Evolutionary conservation across 768 basidiomycete species (phyloP).

Genomic region (Phlebiopsis gigantea): DNA sequence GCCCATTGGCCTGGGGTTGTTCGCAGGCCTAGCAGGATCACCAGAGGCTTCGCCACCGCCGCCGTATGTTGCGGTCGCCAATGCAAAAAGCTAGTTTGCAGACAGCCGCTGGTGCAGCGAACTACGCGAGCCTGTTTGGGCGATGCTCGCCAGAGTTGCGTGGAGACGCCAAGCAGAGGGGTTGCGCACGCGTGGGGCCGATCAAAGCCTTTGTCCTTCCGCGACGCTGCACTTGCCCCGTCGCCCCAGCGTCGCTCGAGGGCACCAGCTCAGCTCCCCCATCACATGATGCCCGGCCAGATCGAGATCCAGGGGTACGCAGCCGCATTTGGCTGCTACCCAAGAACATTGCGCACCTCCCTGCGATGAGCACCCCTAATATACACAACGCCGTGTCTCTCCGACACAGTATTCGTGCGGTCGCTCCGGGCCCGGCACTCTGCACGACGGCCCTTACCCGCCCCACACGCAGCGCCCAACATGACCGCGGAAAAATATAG

Average conservation of each 20-base stretch:
- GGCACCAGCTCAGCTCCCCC: background rate
- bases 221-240: background rate
- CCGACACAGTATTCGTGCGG: background rate
- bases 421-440: too few relatives aligned
- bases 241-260: background rate
- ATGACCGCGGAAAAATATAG: too few relatives aligned
- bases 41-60: background rate
- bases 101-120: background rate
- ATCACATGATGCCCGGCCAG: background rate
- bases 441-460: too few relatives aligned
- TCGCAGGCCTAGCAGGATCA: conserved; percentile 6
- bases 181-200: background rate
- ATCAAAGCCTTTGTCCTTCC: background rate
- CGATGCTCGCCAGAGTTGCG: background rate
- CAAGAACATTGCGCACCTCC: background rate
- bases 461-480: too few relatives aligned
- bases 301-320: background rate
- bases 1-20: conserved; percentile 14
- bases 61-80: background rate
- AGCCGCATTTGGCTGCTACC: background rate
- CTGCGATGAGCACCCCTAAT: too few relatives aligned
- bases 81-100: conserved; percentile 4
- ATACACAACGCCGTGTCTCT: background rate
- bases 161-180: background rate
- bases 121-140: background rate